Evolutionary conservation across 805 yeast species (phyloP), one percentile per base, ranked within the genome.

Genomic region (Schizosaccharomyces osmophilus): DNA sequence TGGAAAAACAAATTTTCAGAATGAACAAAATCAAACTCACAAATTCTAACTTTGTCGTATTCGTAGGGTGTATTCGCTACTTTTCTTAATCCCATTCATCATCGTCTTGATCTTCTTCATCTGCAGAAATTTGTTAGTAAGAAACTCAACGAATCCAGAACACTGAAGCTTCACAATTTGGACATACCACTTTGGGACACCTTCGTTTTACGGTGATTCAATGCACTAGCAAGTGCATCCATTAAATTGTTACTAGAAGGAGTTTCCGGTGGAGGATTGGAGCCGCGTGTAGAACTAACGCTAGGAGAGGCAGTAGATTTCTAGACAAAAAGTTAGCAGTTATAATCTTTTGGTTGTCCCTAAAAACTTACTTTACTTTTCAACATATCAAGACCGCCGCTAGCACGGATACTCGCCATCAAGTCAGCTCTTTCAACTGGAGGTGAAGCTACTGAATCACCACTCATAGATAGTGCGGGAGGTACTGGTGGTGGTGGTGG

Each of bases 201-300:
- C 70, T 87, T 87, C 24, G 79, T 81, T 72, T 90, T 90, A 68
- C 97, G 79, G 62, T 81, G 79, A 67, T 78, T 85, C 65, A 90
- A 77, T 2, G 97, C 97, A 19, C 85, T 85, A 9, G 94, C 87
- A 61, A 88, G 73, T 0, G 95, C 95, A 70, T 86, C 94, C 1
- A 95, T 95, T 63, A 88, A 73, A 15, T 80, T 76, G 1, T 81
- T 84, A 0, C 84, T 80, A 59, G 78, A 81, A 31, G 29, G 55
- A 11, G 39, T 61, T 57, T 24, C 61, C 19, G 8, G 61, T 48
- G 29, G 36, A 29, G 55, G 55, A 45, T 22, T 22, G 32, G 13
- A 62, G 59, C 17, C 58, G 41, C 31, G 19, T 48, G 54, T 32
- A 59, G 19, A 64, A 41, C 58, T 54, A 0, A 55, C 41, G 5